Evolutionary conservation across 2,329 filamentous ascomycete genomes (phyloP), one percentile per base, ranked within the genome.

Genomic region (Aspergillus quadrilineatus): DNA sequence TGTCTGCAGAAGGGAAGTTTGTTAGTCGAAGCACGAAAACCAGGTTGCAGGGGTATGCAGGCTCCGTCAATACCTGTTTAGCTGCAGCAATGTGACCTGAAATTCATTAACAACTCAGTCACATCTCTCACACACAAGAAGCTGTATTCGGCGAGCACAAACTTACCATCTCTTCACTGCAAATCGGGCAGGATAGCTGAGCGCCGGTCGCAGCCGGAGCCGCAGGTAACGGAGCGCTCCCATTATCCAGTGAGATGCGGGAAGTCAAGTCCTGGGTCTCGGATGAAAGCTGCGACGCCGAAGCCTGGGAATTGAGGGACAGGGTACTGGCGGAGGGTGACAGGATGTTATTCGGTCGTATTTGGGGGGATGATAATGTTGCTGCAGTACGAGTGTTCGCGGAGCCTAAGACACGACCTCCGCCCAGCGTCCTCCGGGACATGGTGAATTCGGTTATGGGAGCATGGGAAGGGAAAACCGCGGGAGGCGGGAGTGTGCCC

Each of bases 161-260:
- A 30, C 55, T 41, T 78, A 94, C 92, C 94, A 99, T 99, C 75
- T 97, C 92, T 77, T 97, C 95, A 65, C 87, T 92, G 75, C 94
- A 99, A 70, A 99, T 99, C n/a, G 94, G 94, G 73, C 94, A 99
- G 54, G 93, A 85, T 57, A 99, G 85, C 73, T 84, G 84, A 62
- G 84, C 84, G 63, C 82, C 84, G 54, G 85, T 77, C 51, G 85
- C 82, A 48, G 77, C 80, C 61, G 82, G 81, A 48, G 72, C 73
- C 15, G 74, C 73, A 48, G 76, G 75, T 53, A 76, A 74, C 45
- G 78, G 78, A 66, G 79, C 75, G 41, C 80, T 79, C 60, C 80
- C 79, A 76, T 83, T 81, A 42, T 84, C 83, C 50, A 94, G 77
- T 53, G 89, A 92, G 66, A 97, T 88, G 68, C 89, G 89, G 54